Evolutionary conservation across 306 rosid species (phyloP).

Genomic region (Pueraria montana): DNA sequence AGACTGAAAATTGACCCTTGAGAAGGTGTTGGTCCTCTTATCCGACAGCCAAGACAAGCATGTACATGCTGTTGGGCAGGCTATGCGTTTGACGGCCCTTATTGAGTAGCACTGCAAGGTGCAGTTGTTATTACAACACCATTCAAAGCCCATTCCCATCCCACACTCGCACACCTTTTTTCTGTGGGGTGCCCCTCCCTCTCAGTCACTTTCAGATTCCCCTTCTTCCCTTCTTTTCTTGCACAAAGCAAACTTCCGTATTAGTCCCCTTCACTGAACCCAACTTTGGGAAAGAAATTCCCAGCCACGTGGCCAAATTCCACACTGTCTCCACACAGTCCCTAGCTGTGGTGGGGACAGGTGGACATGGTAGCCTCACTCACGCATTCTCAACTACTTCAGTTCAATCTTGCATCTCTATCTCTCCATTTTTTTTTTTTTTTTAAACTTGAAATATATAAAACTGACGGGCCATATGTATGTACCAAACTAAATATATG

Average conservation of each 20-base stretch:
- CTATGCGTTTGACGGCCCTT: slow-evolving; percentile 49
- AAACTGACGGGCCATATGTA: neutral
- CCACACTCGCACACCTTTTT: too few species aligned
- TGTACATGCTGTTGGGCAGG: neutral
- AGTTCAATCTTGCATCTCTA: neutral
- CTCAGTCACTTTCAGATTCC: slow-evolving; percentile 17
- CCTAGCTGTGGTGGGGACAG: neutral
- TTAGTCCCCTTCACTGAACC: too few species aligned
- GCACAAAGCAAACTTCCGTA: too few species aligned
- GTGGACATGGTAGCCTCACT: neutral
- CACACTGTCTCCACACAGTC: neutral
- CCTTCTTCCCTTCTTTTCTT: neutral
- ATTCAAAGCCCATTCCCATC: neutral
- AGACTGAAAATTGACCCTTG: neutral
- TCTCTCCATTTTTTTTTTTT: neutral
- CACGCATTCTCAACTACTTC: slow-evolving; percentile 20
- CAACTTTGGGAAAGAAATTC: neutral
- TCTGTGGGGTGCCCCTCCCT: slow-evolving; percentile 31
- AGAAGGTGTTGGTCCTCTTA: slow-evolving; percentile 29
- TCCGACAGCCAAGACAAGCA: slow-evolving; percentile 35
- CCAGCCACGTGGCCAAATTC: slow-evolving; percentile 18
- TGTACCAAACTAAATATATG: slow-evolving; percentile 1
- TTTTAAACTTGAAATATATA: too few species aligned
- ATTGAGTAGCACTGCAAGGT: slow-evolving; percentile 43
- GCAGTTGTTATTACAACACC: slow-evolving; percentile 24